Evolutionary conservation across 2,329 filamentous ascomycete genomes (phyloP), one percentile per base, ranked within the genome.

Genomic region (Teratosphaeria viscida): DNA sequence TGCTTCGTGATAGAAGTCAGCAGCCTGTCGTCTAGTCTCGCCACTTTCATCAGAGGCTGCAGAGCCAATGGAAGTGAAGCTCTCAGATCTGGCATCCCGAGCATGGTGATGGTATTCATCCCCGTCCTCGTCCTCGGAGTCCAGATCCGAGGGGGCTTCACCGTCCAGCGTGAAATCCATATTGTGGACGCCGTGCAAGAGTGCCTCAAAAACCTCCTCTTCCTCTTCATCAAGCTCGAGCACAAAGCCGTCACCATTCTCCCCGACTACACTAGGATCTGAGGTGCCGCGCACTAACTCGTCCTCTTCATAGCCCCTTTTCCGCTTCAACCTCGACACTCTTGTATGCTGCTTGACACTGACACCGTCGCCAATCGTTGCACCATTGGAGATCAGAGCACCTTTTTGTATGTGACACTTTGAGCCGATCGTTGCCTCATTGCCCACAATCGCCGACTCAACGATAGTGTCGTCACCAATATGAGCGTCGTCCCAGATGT

Each of bases 1-100:
- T 29, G 92, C 92, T 69, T 96, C 92, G 62, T 87, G 81, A 72
- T 96, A 89, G 81, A 97, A 97, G 60, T 85, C 80, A 60, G 82
- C 80, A 26, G 81, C 77, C 60, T 75, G 76, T 34, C 74, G 57
- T 47, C 64, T 61, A 76, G 77, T 65, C 52, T 69, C 67, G 26
- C 65, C 68, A 56, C 80, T 80, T 57, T 84, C 81, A 16, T 85
- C 84, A 0, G 88, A 91, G 49, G 87, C 82, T 69, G 92, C 63
- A 3, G 88, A 91, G 49, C 87, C 82, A 69, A 92, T 63, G 2
- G 70, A 72, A 55, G 64, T 65, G 57, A 73, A 73, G 61, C 70
- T 72, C 49, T 69, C 70, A 23, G 68, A 68, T 43, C 71, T 67
- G 23, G 66, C 62, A 37, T 56, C 57, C 54, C 66, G 64, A 8